Percentiles rank a stretch among this genome's conserved stretches.
These are phyloP conservation scores for Nemania serpens DNA, from an alignment of 2,329 filamentous ascomycete species.

Conservation along the genomic window DNA sequence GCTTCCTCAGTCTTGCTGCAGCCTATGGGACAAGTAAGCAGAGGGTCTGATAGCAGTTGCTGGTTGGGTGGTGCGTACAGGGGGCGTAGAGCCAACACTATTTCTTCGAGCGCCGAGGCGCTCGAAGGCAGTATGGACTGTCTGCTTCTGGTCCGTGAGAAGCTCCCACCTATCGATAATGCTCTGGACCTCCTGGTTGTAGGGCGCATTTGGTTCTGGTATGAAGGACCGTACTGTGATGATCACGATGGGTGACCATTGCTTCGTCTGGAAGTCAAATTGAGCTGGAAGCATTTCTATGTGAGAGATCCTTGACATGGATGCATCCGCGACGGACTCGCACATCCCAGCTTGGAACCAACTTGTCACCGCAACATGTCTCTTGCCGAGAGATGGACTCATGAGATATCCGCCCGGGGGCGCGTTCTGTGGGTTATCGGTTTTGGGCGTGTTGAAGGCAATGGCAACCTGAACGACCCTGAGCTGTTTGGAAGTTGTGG, in stretches of 20 bases:
- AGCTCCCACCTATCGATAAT: conserved; percentile 85
- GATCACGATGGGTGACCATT: conserved; percentile 63
- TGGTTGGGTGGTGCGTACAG: conserved; percentile 19
- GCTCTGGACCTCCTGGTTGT: conserved; percentile 69
- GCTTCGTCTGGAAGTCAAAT: conserved; percentile 62
- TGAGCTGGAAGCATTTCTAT: conserved; percentile 73
- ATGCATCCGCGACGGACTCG: conserved; percentile 52
- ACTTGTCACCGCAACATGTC: conserved; percentile 60
- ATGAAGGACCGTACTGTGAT: conserved; percentile 73
- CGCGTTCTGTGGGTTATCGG: conserved; percentile 57
- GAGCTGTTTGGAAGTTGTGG: conserved; percentile 72
- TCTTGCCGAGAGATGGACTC: conserved; percentile 59
- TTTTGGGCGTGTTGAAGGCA: conserved; percentile 69
- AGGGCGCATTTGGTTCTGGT: conserved; percentile 58
- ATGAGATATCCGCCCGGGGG: conserved; percentile 52
- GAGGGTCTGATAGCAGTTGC: not conserved
- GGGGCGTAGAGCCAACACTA: conserved; percentile 44
- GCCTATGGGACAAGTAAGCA: conserved; percentile 31
- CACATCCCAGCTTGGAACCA: conserved; percentile 57
- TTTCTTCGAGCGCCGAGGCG: conserved; percentile 70
- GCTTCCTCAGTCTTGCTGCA: conserved; percentile 57
- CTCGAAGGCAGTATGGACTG: conserved; percentile 76
- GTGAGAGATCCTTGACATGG: conserved; percentile 70
- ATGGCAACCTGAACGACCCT: conserved; percentile 75
- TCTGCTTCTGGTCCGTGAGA: conserved; percentile 66